Evolutionary conservation across 306 rosid genomes (phyloP), one percentile per base, ranked within the genome.

Genomic region (Glycine latifolia): DNA sequence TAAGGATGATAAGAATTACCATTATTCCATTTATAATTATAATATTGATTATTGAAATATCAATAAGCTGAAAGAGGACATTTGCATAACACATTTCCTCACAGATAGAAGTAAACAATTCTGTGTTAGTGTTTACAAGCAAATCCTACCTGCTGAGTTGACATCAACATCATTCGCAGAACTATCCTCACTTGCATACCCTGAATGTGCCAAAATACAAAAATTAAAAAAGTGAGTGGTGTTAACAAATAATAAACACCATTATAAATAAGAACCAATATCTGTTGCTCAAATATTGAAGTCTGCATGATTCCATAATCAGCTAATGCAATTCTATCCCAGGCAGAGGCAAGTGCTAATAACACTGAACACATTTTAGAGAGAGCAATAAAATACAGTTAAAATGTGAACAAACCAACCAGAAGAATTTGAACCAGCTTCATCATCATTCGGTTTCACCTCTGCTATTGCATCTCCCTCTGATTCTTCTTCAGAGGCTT

Each of bases 111-210:
- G n/a, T 35, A 35, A 7, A 80, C 15, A 67, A 67, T 15, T n/a
- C 8, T 11, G 73, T 43, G 14, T n/a, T 15, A 43, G 14, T 67
- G 53, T 67, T 3, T 43, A n/a, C 52, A 65, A 71, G 74, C 55
- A 85, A 85, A 61, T 37, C 82, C 35, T 73, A 92, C 94, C 97
- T 71, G 92, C 70, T 6, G 87, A 72, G 80, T 89, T 87, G 49
- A 61, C 81, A 75, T 88, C 90, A 86, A 85, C 79, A 20, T 85
- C 97, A 20, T 88, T 84, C 52, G 69, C 91, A 33, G 97, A 91
- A 89, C 91, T 79, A 81, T 92, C 97, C 89, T 90, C 98, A 67
- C 91, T 87, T 79, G 77, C 75, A 85, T 90, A 90, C 71, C 98
- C 97, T 90, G 85, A 69, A 86, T 5, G 70, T 31, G 49, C 16